Percentiles rank a stretch among this genome's conserved stretches.
phyloP scores from a whole-genome alignment of 2,329 filamentous ascomycete species.

The Thermomyces lanuginosus region DNA sequence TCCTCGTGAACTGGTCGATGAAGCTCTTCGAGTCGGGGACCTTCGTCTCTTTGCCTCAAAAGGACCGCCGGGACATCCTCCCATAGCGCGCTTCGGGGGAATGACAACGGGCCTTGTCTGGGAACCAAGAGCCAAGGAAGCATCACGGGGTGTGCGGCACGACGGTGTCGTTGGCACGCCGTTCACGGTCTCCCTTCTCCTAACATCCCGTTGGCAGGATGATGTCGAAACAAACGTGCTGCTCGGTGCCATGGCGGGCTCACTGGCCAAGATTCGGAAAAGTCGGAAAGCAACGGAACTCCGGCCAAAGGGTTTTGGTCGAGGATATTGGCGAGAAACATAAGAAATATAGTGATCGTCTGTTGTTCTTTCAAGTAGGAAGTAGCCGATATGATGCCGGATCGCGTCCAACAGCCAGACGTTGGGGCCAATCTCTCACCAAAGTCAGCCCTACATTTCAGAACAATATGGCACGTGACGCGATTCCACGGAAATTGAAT shows the following conservation, averaged over 20 bases:
- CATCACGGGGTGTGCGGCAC: slow-evolving; percentile 4
- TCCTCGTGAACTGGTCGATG: slow-evolving; percentile 16
- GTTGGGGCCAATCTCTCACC: no score
- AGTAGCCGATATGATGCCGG: no score
- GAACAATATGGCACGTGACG: no score
- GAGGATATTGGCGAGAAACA: slow-evolving; percentile 25
- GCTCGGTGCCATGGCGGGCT: slow-evolving; percentile 25
- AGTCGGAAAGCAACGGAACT: slow-evolving; percentile 10
- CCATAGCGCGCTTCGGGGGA: slow-evolving; percentile 17
- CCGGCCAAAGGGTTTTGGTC: slow-evolving; percentile 26
- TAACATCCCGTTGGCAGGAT: slow-evolving; percentile 3
- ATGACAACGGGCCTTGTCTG: slow-evolving; percentile 21
- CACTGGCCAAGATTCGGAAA: slow-evolving; percentile 3
- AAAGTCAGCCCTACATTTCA: no score
- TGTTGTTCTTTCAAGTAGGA: slow-evolving; percentile 1
- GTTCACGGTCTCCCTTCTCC: slow-evolving; percentile 4
- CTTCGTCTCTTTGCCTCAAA: slow-evolving; percentile 6
- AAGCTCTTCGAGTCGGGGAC: slow-evolving; percentile 12
- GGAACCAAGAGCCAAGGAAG: slow-evolving; percentile 6
- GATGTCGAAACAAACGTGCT: slow-evolving; percentile 24
- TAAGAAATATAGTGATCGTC: slow-evolving; percentile 8
- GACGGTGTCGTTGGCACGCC: slow-evolving; percentile 9
- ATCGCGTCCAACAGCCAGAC: no score
- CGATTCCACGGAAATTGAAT: no score
- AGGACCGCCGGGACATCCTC: slow-evolving; percentile 8